phyloP scores from a whole-genome alignment of 768 basidiomycete species.

The Glaciozyma martinii region DNA sequence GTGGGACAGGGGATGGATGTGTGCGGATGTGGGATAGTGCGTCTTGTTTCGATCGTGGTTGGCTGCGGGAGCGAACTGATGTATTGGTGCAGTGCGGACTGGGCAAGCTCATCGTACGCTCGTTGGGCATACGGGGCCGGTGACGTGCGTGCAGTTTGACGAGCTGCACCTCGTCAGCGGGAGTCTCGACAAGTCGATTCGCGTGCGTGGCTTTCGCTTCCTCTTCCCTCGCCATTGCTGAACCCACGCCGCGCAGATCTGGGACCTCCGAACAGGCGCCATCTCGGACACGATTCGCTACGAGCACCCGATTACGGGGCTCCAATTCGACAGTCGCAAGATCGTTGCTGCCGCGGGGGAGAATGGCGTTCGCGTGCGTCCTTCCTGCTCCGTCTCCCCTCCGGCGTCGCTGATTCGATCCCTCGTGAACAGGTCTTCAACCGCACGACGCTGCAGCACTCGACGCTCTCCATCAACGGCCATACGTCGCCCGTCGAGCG shows the following conservation, averaged over 20 bases:
- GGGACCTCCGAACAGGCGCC: slow-evolving; percentile 88
- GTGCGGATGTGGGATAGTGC: slow-evolving; percentile 99
- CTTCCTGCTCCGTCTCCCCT: not conserved
- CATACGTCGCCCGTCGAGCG: slow-evolving; percentile 80
- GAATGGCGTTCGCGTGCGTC: slow-evolving; percentile 73
- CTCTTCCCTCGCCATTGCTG: not conserved
- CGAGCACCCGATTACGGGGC: slow-evolving; percentile 76
- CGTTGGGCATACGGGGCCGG: slow-evolving; percentile 81
- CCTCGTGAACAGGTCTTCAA: slow-evolving; percentile 65
- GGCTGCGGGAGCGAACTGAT: not conserved
- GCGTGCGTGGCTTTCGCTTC: slow-evolving; percentile 48
- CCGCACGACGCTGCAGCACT: slow-evolving; percentile 82
- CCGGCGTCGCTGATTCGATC: not conserved
- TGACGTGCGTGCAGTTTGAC: slow-evolving; percentile 91
- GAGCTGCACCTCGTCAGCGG: slow-evolving; percentile 88
- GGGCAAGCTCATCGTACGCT: slow-evolving; percentile 92
- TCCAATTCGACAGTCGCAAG: slow-evolving; percentile 93
- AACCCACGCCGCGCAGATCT: slow-evolving; percentile 57
- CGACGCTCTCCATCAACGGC: slow-evolving; percentile 78
- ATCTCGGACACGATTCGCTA: slow-evolving; percentile 81
- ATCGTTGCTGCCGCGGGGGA: slow-evolving; percentile 86
- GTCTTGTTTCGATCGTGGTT: slow-evolving; percentile 38
- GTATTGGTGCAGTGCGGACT: slow-evolving; percentile 65
- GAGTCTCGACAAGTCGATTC: slow-evolving; percentile 82
- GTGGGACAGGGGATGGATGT: slow-evolving; percentile 92